Evolutionary conservation across 1,139 yeast species (phyloP).

Genomic region (Yamadazyma blattariae): DNA sequence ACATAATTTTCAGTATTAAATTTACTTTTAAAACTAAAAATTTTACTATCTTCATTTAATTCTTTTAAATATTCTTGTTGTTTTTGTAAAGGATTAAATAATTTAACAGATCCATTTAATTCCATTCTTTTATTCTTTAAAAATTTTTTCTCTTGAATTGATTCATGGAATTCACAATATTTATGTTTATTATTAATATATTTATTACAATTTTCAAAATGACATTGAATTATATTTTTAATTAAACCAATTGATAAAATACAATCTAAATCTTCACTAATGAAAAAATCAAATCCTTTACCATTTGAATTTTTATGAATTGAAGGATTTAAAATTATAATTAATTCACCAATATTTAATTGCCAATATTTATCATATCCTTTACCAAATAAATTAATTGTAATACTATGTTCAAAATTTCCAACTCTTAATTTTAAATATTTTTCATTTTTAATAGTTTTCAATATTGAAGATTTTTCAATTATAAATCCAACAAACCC

Average conservation of each 20-base stretch:
- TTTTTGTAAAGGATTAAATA: constrained; percentile 32
- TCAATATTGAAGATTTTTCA: constrained; percentile 50
- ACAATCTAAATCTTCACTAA: constrained; percentile 49
- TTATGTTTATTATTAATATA: constrained; percentile 10
- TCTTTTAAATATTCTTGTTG: constrained; percentile 5
- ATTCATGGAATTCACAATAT: constrained; percentile 15
- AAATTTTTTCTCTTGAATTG: constrained; percentile 13
- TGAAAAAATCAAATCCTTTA: constrained; percentile 56
- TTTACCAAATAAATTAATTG: constrained; percentile 61
- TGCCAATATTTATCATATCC: constrained; percentile 75
- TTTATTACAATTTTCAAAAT: constrained; percentile 44
- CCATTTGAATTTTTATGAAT: constrained; percentile 28
- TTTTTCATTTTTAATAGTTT: constrained; percentile 35
- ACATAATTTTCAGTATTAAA: constrained; percentile 28
- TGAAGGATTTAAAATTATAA: constrained; percentile 74
- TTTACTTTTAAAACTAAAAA: constrained; percentile 14
- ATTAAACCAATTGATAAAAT: constrained; percentile 73
- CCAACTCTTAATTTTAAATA: constrained; percentile 66
- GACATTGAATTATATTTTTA: constrained; percentile 68
- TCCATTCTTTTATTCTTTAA: constrained; percentile 57
- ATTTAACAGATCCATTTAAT: constrained; percentile 58
- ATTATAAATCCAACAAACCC: constrained; percentile 67
- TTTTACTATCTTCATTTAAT: constrained; percentile 14
- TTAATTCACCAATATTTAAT: constrained; percentile 66
- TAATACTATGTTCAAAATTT: constrained; percentile 57